A percentile compares a stretch with the other conserved stretches of the same genome.
These are phyloP conservation scores for Effrenium voratum DNA, from an alignment of 73 alveolate genomes.

Conservation along the genomic window DNA sequence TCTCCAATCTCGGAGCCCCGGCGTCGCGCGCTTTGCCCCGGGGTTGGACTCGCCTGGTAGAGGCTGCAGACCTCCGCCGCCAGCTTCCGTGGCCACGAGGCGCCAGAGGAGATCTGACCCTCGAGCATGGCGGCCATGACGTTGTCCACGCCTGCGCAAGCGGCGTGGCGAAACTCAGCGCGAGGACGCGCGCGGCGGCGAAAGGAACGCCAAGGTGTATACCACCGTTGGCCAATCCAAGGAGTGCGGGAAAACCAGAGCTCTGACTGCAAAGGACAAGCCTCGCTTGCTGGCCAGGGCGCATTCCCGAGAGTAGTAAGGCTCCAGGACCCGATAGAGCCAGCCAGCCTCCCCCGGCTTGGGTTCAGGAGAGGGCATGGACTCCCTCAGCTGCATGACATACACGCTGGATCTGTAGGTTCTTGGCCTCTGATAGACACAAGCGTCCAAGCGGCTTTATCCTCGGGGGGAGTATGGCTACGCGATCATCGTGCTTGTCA, in stretches of 20 bases:
- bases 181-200: neutral
- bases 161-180: neutral
- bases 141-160: slow-evolving; percentile 45
- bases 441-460: slow-evolving; percentile 31
- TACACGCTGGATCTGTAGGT: neutral
- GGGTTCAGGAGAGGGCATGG: slow-evolving; percentile 87
- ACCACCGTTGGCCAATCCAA: too few species aligned
- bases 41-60: slow-evolving; percentile 15
- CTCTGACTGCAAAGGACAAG: neutral
- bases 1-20: too few species aligned
- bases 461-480: slow-evolving; percentile 58
- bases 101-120: slow-evolving; percentile 85
- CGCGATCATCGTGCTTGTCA: slow-evolving; percentile 77
- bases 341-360: slow-evolving; percentile 70
- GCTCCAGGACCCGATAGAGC: slow-evolving; percentile 86
- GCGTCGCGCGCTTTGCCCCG: too few species aligned
- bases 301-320: slow-evolving; percentile 76
- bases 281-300: neutral
- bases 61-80: slow-evolving; percentile 72
- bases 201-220: neutral
- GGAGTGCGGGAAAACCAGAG: too few species aligned
- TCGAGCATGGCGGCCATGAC: slow-evolving; percentile 74
- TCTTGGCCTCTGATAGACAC: neutral
- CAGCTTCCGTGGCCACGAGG: slow-evolving; percentile 84
- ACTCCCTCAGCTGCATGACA: slow-evolving; percentile 2